Conservation (phyloP, 2,329 filamentous ascomycete species). For the Fusarium verticillioides region DNA sequence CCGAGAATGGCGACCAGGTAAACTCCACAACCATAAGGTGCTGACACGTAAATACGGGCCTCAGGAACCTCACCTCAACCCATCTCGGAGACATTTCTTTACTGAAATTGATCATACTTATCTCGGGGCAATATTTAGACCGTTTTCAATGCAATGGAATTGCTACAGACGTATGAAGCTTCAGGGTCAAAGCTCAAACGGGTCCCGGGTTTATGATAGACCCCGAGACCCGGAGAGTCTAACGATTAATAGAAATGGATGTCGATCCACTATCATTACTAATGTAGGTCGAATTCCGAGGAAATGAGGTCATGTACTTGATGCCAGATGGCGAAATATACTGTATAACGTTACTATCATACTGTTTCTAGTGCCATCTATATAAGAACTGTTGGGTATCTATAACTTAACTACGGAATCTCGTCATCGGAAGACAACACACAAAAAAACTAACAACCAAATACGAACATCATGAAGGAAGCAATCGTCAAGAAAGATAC, state of each 20-base stretch:
- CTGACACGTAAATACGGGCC: neutral
- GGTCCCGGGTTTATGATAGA: neutral
- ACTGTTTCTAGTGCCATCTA: neutral
- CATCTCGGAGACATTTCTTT: neutral
- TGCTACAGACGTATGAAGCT: rapidly evolving
- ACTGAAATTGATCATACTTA: rapidly evolving
- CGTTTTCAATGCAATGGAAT: neutral
- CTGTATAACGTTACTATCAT: neutral
- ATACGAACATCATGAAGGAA: conserved; percentile 23
- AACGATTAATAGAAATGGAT: neutral
- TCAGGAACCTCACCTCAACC: rapidly evolving
- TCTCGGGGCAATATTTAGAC: neutral
- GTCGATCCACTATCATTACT: conserved; percentile 9
- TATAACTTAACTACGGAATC: rapidly evolving
- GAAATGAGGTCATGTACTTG: conserved; percentile 6
- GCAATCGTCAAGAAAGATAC: conserved; percentile 14
- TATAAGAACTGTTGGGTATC: neutral
- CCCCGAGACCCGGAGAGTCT: neutral
- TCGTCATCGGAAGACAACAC: rapidly evolving
- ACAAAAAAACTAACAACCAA: too few relatives aligned
- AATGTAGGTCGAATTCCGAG: neutral
- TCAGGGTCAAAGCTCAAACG: neutral
- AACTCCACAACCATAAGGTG: neutral
- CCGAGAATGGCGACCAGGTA: too few relatives aligned
- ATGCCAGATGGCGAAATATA: neutral